Conservation (phyloP, 2,329 filamentous ascomycete species). For the Talaromyces amestolkiae region DNA sequence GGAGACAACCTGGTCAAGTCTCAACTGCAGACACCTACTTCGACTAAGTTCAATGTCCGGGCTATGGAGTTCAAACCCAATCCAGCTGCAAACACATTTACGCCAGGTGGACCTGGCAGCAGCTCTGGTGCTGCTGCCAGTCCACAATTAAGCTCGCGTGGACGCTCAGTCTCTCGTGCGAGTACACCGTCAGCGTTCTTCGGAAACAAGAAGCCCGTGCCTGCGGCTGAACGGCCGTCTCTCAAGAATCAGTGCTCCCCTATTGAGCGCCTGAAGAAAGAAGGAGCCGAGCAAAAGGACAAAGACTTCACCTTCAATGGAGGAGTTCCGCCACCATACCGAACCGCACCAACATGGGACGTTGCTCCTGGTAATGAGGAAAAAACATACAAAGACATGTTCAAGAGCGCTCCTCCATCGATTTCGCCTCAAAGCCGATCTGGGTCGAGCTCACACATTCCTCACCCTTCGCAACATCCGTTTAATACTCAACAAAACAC, state of each 20-base stretch:
- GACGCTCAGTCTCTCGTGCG: slow-evolving; percentile 46
- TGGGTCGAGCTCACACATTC: slow-evolving; percentile 63
- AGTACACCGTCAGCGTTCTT: slow-evolving; percentile 56
- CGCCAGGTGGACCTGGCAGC: slow-evolving; percentile 54
- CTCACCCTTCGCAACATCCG: slow-evolving; percentile 78
- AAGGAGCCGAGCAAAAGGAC: slow-evolving; percentile 50
- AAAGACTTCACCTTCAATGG: slow-evolving; percentile 72
- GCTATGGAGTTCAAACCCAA: slow-evolving; percentile 81
- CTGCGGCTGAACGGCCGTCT: slow-evolving; percentile 55
- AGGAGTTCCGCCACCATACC: slow-evolving; percentile 79
- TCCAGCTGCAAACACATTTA: slow-evolving; percentile 76
- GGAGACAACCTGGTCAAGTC: slow-evolving; percentile 51
- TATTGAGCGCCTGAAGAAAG: slow-evolving; percentile 69
- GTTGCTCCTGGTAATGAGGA: slow-evolving; percentile 67
- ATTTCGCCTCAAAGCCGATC: slow-evolving; percentile 68
- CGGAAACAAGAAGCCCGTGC: slow-evolving; percentile 69
- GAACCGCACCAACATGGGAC: slow-evolving; percentile 83
- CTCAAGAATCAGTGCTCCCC: slow-evolving; percentile 59
- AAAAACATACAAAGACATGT: slow-evolving; percentile 75
- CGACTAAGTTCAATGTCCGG: slow-evolving; percentile 60
- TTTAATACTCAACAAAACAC: slow-evolving; percentile 75
- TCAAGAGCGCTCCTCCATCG: slow-evolving; percentile 66
- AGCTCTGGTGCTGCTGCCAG: slow-evolving; percentile 65
- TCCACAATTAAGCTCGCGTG: slow-evolving; percentile 62
- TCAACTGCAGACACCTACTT: slow-evolving; percentile 53